Evolutionary conservation across 108 stramenopile genomes (phyloP).

Genomic region (Schizochytrium sp.): DNA sequence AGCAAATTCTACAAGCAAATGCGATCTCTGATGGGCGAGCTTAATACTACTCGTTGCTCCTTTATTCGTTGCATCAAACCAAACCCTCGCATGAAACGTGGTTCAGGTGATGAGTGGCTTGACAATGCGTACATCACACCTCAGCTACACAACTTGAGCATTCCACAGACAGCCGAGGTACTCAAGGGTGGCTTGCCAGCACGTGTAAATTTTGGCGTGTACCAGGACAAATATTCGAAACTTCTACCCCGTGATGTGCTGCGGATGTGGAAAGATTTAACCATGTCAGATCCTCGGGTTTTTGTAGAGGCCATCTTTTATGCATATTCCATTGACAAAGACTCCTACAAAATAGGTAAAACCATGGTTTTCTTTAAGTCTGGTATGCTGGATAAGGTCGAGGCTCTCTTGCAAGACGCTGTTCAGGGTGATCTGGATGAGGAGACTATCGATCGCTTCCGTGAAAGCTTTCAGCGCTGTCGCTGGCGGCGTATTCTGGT

Average conservation of each 20-base stretch:
- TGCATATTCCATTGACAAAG: background rate
- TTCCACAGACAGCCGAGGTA: conserved; percentile 43
- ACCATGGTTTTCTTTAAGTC: conserved; percentile 86
- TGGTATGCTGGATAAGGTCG: conserved; percentile 84
- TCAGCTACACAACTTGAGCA: conserved; percentile 45
- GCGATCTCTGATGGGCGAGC: conserved; percentile 82
- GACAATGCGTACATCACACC: conserved; percentile 55
- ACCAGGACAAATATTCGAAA: background rate
- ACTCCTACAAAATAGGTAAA: conserved; percentile 83
- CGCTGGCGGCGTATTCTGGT: background rate
- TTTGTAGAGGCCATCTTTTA: conserved; percentile 49
- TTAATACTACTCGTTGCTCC: conserved; percentile 92
- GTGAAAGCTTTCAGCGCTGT: background rate
- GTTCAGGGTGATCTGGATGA: conserved; percentile 16
- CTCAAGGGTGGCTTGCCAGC: conserved; percentile 51
- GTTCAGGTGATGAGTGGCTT: background rate
- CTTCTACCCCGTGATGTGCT: conserved; percentile 3
- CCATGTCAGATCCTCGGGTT: background rate
- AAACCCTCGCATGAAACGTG: conserved; percentile 79
- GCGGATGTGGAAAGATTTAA: background rate
- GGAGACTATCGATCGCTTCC: conserved; percentile 27
- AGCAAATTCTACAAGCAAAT: conserved; percentile 89
- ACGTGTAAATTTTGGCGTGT: conserved; percentile 8
- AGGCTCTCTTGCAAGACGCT: conserved; percentile 77
- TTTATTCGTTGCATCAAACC: conserved; percentile 99